Evolutionary conservation across 1,284 basidiomycete genomes (phyloP).

Genomic region (Blastosporella zonata): DNA sequence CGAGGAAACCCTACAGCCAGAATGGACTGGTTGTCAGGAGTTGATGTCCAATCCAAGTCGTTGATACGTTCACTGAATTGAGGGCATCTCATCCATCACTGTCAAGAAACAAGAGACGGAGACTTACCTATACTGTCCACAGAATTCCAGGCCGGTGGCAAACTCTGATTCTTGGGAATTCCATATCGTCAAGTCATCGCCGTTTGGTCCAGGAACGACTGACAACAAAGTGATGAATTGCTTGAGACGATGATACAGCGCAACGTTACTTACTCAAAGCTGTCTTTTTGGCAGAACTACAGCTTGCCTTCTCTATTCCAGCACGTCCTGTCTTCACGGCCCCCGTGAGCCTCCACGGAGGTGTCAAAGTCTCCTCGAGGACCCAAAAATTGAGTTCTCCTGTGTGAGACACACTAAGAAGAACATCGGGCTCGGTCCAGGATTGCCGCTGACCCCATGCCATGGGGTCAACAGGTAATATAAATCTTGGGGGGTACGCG

Average conservation of each 20-base stretch:
- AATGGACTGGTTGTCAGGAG: slow-evolving; percentile 84
- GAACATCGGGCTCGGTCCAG: slow-evolving; percentile 61
- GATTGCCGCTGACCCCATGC: slow-evolving; percentile 61
- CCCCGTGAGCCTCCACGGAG: slow-evolving; percentile 67
- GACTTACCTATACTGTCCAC: slow-evolving; percentile 57
- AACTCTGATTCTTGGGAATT: slow-evolving; percentile 94
- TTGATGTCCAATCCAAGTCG: slow-evolving; percentile 91
- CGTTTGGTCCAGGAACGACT: slow-evolving; percentile 57
- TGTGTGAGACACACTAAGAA: slow-evolving; percentile 70
- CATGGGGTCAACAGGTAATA: slow-evolving; percentile 89
- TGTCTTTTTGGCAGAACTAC: slow-evolving; percentile 89
- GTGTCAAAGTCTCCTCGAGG: slow-evolving; percentile 44
- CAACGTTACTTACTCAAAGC: slow-evolving; percentile 55
- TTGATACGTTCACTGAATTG: slow-evolving; percentile 56
- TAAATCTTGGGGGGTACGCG: slow-evolving; percentile 45
- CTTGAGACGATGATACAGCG: slow-evolving; percentile 1
- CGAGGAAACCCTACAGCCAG: slow-evolving; percentile 82
- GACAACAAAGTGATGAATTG: slow-evolving; percentile 12
- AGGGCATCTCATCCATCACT: slow-evolving; percentile 12
- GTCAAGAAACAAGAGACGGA: slow-evolving; percentile 9
- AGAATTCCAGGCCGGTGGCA: slow-evolving; percentile 82
- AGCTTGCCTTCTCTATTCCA: slow-evolving; percentile 66
- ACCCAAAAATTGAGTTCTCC: slow-evolving; percentile 85
- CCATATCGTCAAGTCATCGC: slow-evolving; percentile 87
- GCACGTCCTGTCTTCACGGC: slow-evolving; percentile 68